Conservation (phyloP, 306 rosid species). For the Rubus parviflorus region DNA sequence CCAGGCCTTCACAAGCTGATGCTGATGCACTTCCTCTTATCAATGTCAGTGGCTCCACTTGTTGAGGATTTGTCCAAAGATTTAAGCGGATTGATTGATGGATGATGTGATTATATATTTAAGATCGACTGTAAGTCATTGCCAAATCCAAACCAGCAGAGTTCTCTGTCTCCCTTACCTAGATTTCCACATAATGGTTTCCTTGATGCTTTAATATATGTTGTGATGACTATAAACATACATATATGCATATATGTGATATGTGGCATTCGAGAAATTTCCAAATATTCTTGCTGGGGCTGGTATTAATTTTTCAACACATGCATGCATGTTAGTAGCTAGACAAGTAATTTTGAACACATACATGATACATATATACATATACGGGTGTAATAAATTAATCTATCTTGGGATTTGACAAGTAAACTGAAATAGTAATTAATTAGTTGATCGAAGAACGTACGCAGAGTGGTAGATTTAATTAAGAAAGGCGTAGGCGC, state of each 20-base stretch:
- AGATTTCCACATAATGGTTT: neutral
- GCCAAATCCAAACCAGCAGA: neutral
- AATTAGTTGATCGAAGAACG: too few species aligned
- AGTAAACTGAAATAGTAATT: too few species aligned
- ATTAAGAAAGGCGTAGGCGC: too few species aligned
- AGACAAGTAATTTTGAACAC: too few species aligned
- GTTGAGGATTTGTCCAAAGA: conserved; percentile 4
- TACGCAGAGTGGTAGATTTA: too few species aligned
- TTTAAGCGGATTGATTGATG: neutral
- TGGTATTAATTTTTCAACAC: too few species aligned
- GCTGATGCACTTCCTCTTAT: conserved; percentile 24
- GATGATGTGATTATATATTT: conserved; percentile 8
- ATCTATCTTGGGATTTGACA: too few species aligned
- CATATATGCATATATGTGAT: neutral
- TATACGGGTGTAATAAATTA: too few species aligned
- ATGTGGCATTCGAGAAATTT: conserved; percentile 21
- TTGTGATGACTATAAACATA: neutral
- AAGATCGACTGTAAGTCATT: conserved; percentile 15
- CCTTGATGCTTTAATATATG: neutral
- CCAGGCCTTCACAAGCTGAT: conserved; percentile 30
- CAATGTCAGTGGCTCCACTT: conserved; percentile 15
- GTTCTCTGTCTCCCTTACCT: conserved; percentile 1
- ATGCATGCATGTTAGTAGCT: too few species aligned
- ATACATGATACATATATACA: too few species aligned
- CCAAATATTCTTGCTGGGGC: conserved; percentile 35